Percentiles rank a stretch among this genome's conserved stretches.
Evolutionary conservation across 352 stramenopile genomes (phyloP).

Genomic region (Phytopythium aichiense): DNA sequence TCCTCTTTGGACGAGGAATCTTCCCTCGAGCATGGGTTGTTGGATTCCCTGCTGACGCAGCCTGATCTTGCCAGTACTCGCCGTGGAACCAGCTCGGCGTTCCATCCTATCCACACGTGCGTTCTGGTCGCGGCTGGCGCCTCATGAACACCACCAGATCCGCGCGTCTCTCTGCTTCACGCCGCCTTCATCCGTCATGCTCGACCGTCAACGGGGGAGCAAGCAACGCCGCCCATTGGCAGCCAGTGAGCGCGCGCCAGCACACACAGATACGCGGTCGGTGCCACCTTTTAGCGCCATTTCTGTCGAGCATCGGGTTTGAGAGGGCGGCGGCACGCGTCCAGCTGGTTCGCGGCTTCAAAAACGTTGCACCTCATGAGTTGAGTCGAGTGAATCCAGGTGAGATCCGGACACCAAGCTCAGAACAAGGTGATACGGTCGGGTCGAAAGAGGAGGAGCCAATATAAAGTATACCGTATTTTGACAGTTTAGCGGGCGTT

Average conservation of each 20-base stretch:
- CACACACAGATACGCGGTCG: not conserved
- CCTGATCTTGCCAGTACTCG: too few relatives aligned
- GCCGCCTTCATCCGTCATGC: not conserved
- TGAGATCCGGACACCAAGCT: not conserved
- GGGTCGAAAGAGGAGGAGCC: not conserved
- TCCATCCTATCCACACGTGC: not conserved
- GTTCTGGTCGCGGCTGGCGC: not conserved
- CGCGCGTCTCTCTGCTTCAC: not conserved
- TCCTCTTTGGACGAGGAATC: too few relatives aligned
- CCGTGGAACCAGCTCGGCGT: too few relatives aligned
- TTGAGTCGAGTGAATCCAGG: not conserved
- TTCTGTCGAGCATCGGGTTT: not conserved
- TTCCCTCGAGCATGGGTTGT: too few relatives aligned
- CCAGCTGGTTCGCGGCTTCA: not conserved
- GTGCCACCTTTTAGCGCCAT: not conserved
- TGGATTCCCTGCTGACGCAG: too few relatives aligned
- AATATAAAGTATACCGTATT: not conserved
- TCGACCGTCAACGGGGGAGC: not conserved
- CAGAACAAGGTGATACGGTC: not conserved
- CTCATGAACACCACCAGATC: not conserved
- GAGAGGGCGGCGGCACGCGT: not conserved
- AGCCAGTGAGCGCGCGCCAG: not conserved
- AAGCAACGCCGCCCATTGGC: not conserved
- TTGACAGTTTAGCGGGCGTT: not conserved
- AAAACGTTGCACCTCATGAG: not conserved